Conservation (phyloP, 805 yeast species). For the Groenewaldozyma salmanticensis region DNA sequence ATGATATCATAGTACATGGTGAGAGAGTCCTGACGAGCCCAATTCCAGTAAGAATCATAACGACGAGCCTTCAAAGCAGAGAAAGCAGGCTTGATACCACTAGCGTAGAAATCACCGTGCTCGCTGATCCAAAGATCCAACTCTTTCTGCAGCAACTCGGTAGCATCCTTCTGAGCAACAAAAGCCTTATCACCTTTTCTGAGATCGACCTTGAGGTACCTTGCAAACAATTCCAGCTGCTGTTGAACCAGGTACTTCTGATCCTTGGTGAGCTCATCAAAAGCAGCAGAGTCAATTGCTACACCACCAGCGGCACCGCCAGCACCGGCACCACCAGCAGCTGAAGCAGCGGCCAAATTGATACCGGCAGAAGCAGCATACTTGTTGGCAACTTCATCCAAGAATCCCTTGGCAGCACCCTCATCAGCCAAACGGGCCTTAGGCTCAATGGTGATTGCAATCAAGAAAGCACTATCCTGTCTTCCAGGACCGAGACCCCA, state of each 20-base stretch:
- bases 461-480: constrained; percentile 80
- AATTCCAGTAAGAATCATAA: constrained; percentile 97
- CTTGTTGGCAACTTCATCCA: constrained; percentile 72
- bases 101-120: constrained; percentile 87
- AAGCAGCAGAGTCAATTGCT: constrained; percentile 89
- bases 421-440: constrained; percentile 79
- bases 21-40: constrained; percentile 97
- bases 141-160: constrained; percentile 74
- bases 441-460: constrained; percentile 85
- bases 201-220: constrained; percentile 87
- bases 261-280: constrained; percentile 70
- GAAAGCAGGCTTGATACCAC: constrained; percentile 84
- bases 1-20: constrained; percentile 92
- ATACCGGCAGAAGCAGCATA: constrained; percentile 81
- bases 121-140: constrained; percentile 87
- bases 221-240: constrained; percentile 85
- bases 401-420: constrained; percentile 80
- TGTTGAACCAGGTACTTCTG: constrained; percentile 62
- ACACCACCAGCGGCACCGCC: constrained; percentile 59
- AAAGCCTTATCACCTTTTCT: constrained; percentile 82
- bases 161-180: constrained; percentile 76
- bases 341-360: constrained; percentile 57
- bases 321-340: constrained; percentile 39
- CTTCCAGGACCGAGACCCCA: constrained; percentile 93
- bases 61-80: constrained; percentile 89